Evolutionary conservation across 176 grass and related monocot genomes (phyloP).

Genomic region (Lolium multiflorum): DNA sequence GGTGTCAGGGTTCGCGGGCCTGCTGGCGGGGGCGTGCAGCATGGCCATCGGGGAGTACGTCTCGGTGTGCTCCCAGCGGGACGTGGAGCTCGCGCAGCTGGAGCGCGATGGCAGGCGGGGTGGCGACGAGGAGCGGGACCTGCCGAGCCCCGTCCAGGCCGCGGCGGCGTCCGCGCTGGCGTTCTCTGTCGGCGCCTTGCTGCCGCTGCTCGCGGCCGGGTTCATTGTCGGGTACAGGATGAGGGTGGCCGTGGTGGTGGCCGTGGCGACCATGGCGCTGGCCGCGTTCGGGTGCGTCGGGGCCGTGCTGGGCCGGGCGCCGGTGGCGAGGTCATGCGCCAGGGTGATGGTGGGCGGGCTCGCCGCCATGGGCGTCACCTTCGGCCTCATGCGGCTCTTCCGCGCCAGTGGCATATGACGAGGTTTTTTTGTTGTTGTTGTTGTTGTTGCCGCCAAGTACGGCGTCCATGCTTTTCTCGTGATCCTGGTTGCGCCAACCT

Average conservation of each 20-base stretch:
- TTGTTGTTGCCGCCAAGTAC: too few species aligned
- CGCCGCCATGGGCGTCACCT: slow-evolving; percentile 62
- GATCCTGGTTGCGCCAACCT: too few species aligned
- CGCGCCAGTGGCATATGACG: slow-evolving; percentile 54
- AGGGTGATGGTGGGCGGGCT: slow-evolving; percentile 48
- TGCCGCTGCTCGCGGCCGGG: slow-evolving; percentile 62
- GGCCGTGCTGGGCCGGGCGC: slow-evolving; percentile 50
- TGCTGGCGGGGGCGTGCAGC: slow-evolving; percentile 67
- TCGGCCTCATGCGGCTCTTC: slow-evolving; percentile 65
- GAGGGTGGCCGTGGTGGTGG: slow-evolving; percentile 30
- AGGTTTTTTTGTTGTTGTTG: too few species aligned
- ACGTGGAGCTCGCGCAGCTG: slow-evolving; percentile 62
- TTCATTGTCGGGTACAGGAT: too few species aligned
- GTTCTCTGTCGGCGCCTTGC: slow-evolving; percentile 50
- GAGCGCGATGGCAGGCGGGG: slow-evolving; percentile 40
- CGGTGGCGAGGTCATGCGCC: slow-evolving; percentile 43
- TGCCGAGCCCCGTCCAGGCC: slow-evolving; percentile 57
- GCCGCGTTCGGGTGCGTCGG: slow-evolving; percentile 54
- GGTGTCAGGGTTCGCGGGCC: slow-evolving; percentile 44
- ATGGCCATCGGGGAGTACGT: slow-evolving; percentile 85
- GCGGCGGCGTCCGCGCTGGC: slow-evolving; percentile 60
- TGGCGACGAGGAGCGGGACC: slow-evolving; percentile 26
- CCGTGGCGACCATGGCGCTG: slow-evolving; percentile 39
- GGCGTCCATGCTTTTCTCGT: too few species aligned
- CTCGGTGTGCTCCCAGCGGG: slow-evolving; percentile 70